Base-by-base conservation (phyloP, 352 stramenopile species). In the Phytophthora quininea region DNA sequence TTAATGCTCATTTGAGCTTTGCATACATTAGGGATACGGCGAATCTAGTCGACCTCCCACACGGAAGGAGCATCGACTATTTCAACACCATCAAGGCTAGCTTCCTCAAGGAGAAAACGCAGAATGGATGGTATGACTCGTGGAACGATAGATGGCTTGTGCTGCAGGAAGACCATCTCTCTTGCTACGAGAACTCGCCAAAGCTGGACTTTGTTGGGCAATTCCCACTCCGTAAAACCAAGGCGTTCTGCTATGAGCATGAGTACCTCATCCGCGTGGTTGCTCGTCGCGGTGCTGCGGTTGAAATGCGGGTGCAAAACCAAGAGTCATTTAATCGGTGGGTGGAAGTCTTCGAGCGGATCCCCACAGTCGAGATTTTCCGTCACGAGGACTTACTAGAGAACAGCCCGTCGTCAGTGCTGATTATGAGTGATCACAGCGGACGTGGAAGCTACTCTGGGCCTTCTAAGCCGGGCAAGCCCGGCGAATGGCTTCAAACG, bases 71-170 rank as follows among this genome's bases (percentile, higher is more conserved):
- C 35, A 69, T 96, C 7, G 86, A 94, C 62, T 96, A 90, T 55
- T 96, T 96, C 51, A 88, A 87, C 11, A 84, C 88, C 1, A 74
- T 90, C 15, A 94, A 92, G 53, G 75, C 77, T 2, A 83, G 87
- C 0, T 91, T 91, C 33, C 48, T 92, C 8, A 80, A 92, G 35
- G 86, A 94, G 50, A 91, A 88, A n/a, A 76, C 79, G 0, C 73
- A 71, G 1, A 94, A 92, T 32, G 84, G 82, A 0, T 96, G 86
- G 84, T 93, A 93, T 33, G 88, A 96, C 74, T 86, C 83, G 45
- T 92, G 85, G 83, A 89, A 82, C 47, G 91, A 83, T 42, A 79
- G 86, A 3, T 96, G 88, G 88, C 69, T 96, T 35, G 86, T 96
- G 32, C 65, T 96, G n/a, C 80, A 93, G 69, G 78, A 90, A 9